Evolutionary conservation across 2,329 filamentous ascomycete species (phyloP), one percentile per base, ranked within the genome.

Genomic region (Madurella mycetomatis): DNA sequence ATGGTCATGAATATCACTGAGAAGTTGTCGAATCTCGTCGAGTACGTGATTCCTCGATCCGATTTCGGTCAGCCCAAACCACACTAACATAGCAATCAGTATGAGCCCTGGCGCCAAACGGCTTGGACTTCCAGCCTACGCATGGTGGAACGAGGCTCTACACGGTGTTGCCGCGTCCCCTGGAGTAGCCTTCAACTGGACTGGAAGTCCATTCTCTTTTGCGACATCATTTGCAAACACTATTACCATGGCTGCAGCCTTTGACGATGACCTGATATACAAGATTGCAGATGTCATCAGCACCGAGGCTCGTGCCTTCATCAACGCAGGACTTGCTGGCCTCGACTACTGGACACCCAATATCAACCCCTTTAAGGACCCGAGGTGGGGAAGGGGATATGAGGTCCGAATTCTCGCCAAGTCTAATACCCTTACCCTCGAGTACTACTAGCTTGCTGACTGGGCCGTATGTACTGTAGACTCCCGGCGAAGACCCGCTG

Each of bases 201-300:
- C 69, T 12, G 66, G 53, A 5, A 76, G 76, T 5, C 69, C 77
- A 9, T 87, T 76, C 63, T 79, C 75, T 56, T 81, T 78, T 64
- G 81, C 84, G 0, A 88, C 85, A 0, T 83, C 80, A 0, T 87
- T 87, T 62, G 83, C 85, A 0, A 78, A 80, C 63, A 83, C 84
- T 0, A 84, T 88, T 42, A 67, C 79, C 4, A 77, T 84, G 63
- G 77, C 79, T 15, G 82, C 85, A 1, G 79, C 84, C 0, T 83
- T 87, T 58, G 82, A 87, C 59, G 82, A 86, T 59, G 76, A 78
- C 0, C 67, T 87, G 34, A 80, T 87, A 55, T 67, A 75, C 30
- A 69, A 76, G 9, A 78, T 87, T 4, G 84, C 76, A 1, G 73
- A 68, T 2, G 75, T 81, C 5, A 76, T 84, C 16, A 70, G 71